Conservation (phyloP, 2,329 filamentous ascomycete species). For the Hirsutella rhossiliensis region DNA sequence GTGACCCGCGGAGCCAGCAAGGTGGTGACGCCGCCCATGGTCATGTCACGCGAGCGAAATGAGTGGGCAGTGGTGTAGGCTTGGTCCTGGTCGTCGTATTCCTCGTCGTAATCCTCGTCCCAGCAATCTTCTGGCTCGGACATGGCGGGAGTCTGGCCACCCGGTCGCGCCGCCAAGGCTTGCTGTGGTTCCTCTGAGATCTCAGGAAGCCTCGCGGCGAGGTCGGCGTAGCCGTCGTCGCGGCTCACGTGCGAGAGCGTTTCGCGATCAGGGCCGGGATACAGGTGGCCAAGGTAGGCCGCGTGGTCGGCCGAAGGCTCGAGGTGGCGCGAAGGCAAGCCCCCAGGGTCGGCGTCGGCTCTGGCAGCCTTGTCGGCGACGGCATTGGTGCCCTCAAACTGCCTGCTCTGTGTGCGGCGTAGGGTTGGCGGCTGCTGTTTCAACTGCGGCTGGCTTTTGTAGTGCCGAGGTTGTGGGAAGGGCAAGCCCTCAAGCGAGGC, state of each 20-base stretch:
- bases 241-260: constrained; percentile 11
- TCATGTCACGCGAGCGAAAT: constrained; percentile 55
- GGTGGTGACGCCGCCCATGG: constrained; percentile 36
- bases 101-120: constrained; percentile 69
- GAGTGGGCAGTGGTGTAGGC: constrained; percentile 71
- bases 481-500: constrained; percentile 10
- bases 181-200: constrained; percentile 18
- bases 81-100: constrained; percentile 44
- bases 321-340: constrained; percentile 3
- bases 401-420: constrained; percentile 32
- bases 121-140: constrained; percentile 48
- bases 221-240: constrained; percentile 11
- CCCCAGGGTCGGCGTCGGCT: constrained; percentile 3
- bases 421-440: constrained; percentile 28
- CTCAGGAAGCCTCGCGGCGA: constrained; percentile 15
- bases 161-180: constrained; percentile 11
- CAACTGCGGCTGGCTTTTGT: constrained; percentile 42
- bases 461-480: constrained; percentile 31
- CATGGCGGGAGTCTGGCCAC: constrained; percentile 14
- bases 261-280: constrained; percentile 12
- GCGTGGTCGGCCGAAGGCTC: constrained; percentile 11
- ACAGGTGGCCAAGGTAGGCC: constrained; percentile 16
- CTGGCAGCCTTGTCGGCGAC: constrained; percentile 2
- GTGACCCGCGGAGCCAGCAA: constrained; percentile 64
- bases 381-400: constrained; percentile 16